Base-by-base conservation (phyloP, 495 filamentous ascomycete genomes). In the Talaromyces proteolyticus region DNA sequence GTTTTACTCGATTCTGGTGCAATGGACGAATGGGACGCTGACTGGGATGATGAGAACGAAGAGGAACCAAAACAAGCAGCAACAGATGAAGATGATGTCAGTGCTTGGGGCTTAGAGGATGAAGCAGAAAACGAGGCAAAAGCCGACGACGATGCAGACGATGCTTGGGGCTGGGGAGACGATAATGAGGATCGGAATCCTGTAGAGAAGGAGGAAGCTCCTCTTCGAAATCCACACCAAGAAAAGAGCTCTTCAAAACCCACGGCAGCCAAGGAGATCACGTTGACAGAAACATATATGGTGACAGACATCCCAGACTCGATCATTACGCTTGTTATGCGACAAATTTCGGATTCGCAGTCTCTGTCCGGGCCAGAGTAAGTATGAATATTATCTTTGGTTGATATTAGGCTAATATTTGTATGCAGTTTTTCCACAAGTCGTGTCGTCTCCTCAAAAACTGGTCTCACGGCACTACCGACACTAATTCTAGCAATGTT, bases 401-500 rank as follows among this genome's bases (percentile, higher is more conserved):
- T 11, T 19, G 50, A 45, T 25, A 51, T 50, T 29, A 47, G 3
- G 41, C 54, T 50, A 66, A 66, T 29, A 60, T 55, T 22, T 40
- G 47, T 29, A 49, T 53, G 51, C 17, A 73, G 73, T 24, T 65
- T 72, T 56, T 54, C 66, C 20, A 57, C 64, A 3, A 80, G 81
- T 6, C 69, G 77, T 12, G 76, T 95, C 39, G 76, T 86, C 5
- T 73, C 86, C 17, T 89, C 89, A 6, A 88, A 87, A 6, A 63
- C 80, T 19, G 87, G 82, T 3, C 76, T 99, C 6, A 85, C 91
- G 57, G 78, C 82, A 36, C 69, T 99, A 8, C 92, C 93, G 21
- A 88, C 88, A 1, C 78, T 94, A 24, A 77, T 91, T 17, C 70
- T 99, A 19, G 89, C 91, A 21, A 88, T 95, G 80, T 97, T 91